Conservation (phyloP, 352 stramenopile species). For the Phytophthora chlamydospora region DNA sequence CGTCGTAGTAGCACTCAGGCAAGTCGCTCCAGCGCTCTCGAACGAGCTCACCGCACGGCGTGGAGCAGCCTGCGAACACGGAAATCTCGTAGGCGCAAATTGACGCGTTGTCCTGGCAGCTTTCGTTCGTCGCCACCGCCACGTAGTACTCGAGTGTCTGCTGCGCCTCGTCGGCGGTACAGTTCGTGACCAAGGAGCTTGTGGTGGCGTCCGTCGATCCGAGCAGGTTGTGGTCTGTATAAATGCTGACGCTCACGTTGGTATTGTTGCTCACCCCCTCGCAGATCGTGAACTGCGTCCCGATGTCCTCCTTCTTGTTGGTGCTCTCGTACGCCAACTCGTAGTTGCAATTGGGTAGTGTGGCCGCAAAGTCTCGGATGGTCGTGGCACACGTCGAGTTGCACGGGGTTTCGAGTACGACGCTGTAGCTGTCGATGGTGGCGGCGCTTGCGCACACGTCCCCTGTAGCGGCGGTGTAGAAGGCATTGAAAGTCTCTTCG, state of each 20-base stretch:
- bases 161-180: not conserved
- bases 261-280: not conserved
- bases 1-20: conserved; percentile 9
- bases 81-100: conserved; percentile 6
- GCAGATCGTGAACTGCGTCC: conserved; percentile 13
- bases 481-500: conserved; percentile 17
- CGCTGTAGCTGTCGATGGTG: conserved; percentile 29
- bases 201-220: not conserved
- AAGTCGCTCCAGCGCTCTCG: not conserved
- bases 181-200: conserved; percentile 3
- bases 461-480: conserved; percentile 13
- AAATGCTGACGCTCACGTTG: conserved; percentile 3
- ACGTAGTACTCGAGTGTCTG: conserved; percentile 3
- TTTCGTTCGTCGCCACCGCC: conserved; percentile 5
- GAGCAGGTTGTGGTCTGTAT: not conserved
- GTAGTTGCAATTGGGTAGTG: conserved; percentile 40
- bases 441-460: conserved; percentile 15
- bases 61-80: conserved; percentile 1
- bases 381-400: conserved; percentile 29
- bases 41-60: conserved; percentile 1
- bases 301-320: conserved; percentile 42
- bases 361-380: conserved; percentile 23
- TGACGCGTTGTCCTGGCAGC: not conserved
- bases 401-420: conserved; percentile 41
- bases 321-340: conserved; percentile 19